These are phyloP conservation scores for Clitoria ternatea DNA, from an alignment of 306 rosid species.

Conservation along the genomic window DNA sequence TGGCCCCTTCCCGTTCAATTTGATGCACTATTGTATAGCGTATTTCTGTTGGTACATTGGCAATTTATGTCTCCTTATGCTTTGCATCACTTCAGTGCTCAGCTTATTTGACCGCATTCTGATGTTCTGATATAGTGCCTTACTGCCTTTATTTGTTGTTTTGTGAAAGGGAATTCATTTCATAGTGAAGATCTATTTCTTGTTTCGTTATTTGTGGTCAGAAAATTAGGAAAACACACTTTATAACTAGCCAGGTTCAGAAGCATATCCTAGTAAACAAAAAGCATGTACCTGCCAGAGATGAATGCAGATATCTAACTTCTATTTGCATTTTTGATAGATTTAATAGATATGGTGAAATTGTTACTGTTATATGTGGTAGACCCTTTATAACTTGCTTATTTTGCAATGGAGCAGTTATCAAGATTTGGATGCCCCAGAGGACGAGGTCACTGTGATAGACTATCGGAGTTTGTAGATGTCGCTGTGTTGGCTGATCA, in stretches of 20 bases:
- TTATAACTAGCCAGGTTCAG: neutral
- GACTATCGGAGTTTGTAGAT: conserved; percentile 91
- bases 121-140: neutral
- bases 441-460: conserved; percentile 96
- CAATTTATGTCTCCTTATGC: neutral
- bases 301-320: neutral
- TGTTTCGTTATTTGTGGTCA: neutral
- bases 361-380: neutral
- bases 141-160: neutral
- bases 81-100: neutral
- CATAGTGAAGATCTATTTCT: neutral
- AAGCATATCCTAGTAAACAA: neutral
- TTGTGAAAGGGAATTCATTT: neutral
- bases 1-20: neutral
- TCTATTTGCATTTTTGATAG: neutral
- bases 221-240: neutral
- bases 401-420: conserved; percentile 54
- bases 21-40: neutral
- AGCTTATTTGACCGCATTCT: neutral
- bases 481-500: conserved; percentile 4
- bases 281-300: neutral
- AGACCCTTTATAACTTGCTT: neutral
- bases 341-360: neutral
- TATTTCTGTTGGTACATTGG: neutral
- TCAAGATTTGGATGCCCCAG: conserved; percentile 96